Evolutionary conservation across 805 yeast species (phyloP).

Genomic region (Wickerhamiella occidentalis): DNA sequence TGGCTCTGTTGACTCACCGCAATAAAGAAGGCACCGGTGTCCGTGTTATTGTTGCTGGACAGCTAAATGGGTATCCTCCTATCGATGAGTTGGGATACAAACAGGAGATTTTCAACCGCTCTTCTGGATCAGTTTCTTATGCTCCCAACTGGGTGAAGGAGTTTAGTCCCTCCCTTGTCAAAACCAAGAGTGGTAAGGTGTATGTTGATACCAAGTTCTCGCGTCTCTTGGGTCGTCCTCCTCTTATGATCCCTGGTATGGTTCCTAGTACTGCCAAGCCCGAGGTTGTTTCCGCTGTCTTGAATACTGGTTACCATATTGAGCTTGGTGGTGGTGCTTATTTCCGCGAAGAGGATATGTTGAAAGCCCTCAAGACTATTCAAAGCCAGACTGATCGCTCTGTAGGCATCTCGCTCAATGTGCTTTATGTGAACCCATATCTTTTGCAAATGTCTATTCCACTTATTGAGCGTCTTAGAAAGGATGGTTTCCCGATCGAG

Average conservation of each 20-base stretch:
- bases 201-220: conserved; percentile 92
- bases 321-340: conserved; percentile 99
- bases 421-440: conserved; percentile 92
- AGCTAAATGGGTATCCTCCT: conserved; percentile 51
- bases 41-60: conserved; percentile 87
- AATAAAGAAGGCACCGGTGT: conserved; percentile 98
- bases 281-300: conserved; percentile 83
- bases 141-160: conserved; percentile 88
- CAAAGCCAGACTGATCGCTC: conserved; percentile 66
- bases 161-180: conserved; percentile 73
- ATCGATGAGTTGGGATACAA: conserved; percentile 90
- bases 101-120: conserved; percentile 79
- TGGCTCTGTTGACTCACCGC: conserved; percentile 91
- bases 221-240: conserved; percentile 84
- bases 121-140: conserved; percentile 52
- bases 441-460: conserved; percentile 99
- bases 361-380: conserved; percentile 62
- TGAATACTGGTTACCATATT: conserved; percentile 93
- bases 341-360: conserved; percentile 60
- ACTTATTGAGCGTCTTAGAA: conserved; percentile 75
- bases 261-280: conserved; percentile 96
- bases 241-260: conserved; percentile 98
- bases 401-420: conserved; percentile 78
- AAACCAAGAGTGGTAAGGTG: conserved; percentile 50
- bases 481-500: conserved; percentile 89